Percentiles rank a stretch among this genome's conserved stretches.
phyloP scores from a whole-genome alignment of 2,329 filamentous ascomycete genomes.

The Colletotrichum cuscutae region DNA sequence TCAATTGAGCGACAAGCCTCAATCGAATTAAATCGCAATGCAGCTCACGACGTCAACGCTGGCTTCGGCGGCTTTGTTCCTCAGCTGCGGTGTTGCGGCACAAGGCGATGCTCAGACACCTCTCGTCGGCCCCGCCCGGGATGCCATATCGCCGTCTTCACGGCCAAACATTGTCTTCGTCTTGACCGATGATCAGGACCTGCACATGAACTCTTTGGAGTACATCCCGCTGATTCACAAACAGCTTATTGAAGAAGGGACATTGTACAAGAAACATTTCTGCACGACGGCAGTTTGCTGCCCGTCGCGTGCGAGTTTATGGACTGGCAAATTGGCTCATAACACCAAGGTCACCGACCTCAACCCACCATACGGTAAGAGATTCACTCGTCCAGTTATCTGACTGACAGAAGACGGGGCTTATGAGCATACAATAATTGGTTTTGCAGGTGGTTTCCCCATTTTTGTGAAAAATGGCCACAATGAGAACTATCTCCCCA shows the following conservation, averaged over 20 bases:
- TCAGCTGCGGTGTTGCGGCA: neutral
- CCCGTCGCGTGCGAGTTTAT: conserved; percentile 69
- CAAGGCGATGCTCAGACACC: conserved; percentile 16
- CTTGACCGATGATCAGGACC: conserved; percentile 74
- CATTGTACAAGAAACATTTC: conserved; percentile 68
- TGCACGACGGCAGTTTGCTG: conserved; percentile 74
- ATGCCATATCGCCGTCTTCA: conserved; percentile 15
- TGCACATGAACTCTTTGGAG: conserved; percentile 67
- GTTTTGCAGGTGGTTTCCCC: conserved; percentile 50
- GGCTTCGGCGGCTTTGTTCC: neutral
- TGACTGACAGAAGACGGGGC: fast-evolving
- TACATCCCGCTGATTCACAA: conserved; percentile 67
- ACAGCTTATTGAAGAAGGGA: conserved; percentile 66
- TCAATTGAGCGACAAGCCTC: neutral
- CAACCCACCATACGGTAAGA: conserved; percentile 65
- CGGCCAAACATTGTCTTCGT: conserved; percentile 71
- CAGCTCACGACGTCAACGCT: neutral
- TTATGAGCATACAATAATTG: conserved; percentile 31
- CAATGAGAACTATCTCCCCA: conserved; percentile 60
- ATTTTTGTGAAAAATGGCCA: conserved; percentile 62
- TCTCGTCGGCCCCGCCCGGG: conserved; percentile 2
- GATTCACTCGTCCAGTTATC: conserved; percentile 37
- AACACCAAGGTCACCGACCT: conserved; percentile 72
- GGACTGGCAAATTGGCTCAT: conserved; percentile 71
- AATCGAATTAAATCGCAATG: neutral